Percentiles rank a stretch among this genome's conserved stretches.
Evolutionary conservation across 1,284 basidiomycete species (phyloP).

Genomic region (Neolentinus lepideus): DNA sequence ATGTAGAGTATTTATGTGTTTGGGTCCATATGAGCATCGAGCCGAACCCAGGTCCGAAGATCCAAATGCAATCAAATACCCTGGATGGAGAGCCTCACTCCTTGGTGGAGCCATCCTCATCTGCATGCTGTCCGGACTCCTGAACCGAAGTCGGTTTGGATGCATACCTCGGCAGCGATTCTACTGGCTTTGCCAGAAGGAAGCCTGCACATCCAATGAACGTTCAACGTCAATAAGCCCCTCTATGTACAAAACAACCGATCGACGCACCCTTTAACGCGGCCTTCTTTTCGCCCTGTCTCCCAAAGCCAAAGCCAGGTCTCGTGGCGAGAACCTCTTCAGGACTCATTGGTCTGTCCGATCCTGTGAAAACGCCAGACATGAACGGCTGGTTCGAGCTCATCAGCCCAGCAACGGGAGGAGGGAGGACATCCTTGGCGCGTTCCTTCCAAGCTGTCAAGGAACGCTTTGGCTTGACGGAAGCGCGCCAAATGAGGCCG

Average conservation of each 20-base stretch:
- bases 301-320: slow-evolving; percentile 65
- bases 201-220: slow-evolving; percentile 25
- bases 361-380: slow-evolving; percentile 15
- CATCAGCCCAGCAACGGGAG: slow-evolving; percentile 18
- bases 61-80: not conserved
- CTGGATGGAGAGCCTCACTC: not conserved
- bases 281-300: slow-evolving; percentile 70
- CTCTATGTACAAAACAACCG: not conserved
- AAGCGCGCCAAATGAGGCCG: slow-evolving; percentile 65
- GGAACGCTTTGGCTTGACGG: slow-evolving; percentile 53
- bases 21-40: not conserved
- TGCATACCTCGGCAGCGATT: slow-evolving; percentile 51
- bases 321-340: slow-evolving; percentile 15
- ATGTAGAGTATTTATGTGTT: not conserved
- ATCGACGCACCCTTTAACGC: slow-evolving; percentile 41
- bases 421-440: slow-evolving; percentile 50
- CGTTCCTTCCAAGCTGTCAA: slow-evolving; percentile 55
- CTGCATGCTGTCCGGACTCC: not conserved
- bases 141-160: slow-evolving; percentile 10
- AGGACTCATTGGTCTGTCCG: not conserved
- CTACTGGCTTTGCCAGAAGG: slow-evolving; percentile 44
- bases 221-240: not conserved
- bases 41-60: not conserved
- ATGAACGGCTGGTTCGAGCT: slow-evolving; percentile 18
- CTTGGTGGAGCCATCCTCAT: too few species aligned